Conservation (phyloP, 305 asterid genomes). For the Fraxinus dipetala region DNA sequence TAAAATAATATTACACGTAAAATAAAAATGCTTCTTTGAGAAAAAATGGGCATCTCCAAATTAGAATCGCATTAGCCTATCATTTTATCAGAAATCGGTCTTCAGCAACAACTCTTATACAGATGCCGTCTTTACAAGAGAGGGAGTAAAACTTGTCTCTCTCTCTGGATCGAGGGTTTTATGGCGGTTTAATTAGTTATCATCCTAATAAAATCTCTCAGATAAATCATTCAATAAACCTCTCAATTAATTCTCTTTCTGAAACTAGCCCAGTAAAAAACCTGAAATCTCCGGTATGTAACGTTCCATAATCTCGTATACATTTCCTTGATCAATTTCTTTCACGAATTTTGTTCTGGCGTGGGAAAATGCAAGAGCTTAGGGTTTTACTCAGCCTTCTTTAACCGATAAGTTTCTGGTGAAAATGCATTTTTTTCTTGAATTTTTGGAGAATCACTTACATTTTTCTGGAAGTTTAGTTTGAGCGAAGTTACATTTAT, state of each 20-base stretch:
- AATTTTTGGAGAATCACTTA: not conserved
- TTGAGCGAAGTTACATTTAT: slow-evolving; percentile 28
- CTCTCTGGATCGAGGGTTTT: too few relatives aligned
- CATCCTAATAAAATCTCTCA: too few relatives aligned
- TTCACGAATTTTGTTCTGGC: not conserved
- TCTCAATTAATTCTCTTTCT: not conserved
- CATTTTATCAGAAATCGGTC: too few relatives aligned
- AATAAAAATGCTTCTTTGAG: too few relatives aligned
- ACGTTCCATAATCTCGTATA: not conserved
- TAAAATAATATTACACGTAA: too few relatives aligned
- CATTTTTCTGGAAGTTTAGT: slow-evolving; percentile 23
- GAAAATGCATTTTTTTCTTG: not conserved
- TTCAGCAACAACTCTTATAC: too few relatives aligned
- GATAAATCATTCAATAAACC: too few relatives aligned
- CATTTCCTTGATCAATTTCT: not conserved
- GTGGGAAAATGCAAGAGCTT: not conserved
- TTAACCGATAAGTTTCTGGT: not conserved
- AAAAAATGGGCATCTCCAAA: too few relatives aligned
- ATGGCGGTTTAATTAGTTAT: too few relatives aligned
- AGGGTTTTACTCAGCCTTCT: not conserved
- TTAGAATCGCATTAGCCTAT: too few relatives aligned
- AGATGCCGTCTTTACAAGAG: too few relatives aligned
- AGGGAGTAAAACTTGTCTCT: too few relatives aligned
- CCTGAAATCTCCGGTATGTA: not conserved
- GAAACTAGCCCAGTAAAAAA: not conserved